Percentiles rank a stretch among this genome's conserved stretches.
Evolutionary conservation across 108 stramenopile species (phyloP).

Genomic region (Thalassiosira profunda): DNA sequence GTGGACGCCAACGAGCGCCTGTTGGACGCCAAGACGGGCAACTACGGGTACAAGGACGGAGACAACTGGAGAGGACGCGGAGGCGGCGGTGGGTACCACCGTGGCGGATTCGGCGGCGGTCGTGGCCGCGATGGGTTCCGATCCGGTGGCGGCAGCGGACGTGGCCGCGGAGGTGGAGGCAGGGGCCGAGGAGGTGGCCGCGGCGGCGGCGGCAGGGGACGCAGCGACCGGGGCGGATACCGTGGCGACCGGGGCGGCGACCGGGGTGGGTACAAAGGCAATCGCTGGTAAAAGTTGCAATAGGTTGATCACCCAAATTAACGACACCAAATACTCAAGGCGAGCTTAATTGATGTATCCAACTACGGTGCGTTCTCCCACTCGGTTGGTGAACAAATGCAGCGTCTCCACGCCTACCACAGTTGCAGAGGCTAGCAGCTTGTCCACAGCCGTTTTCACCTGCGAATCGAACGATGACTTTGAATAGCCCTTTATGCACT

Average conservation of each 20-base stretch:
- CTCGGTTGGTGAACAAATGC: conserved; percentile 48
- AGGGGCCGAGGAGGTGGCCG: conserved; percentile 31
- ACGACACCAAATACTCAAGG: too few relatives aligned
- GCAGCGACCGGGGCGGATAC: conserved; percentile 33
- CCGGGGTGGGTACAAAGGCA: conserved; percentile 17
- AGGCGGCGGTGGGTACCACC: conserved; percentile 38
- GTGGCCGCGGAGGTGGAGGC: conserved; percentile 31
- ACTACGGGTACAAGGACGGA: conserved; percentile 76
- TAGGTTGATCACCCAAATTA: too few relatives aligned
- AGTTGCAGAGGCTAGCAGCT: conserved; percentile 2
- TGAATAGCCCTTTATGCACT: conserved; percentile 46
- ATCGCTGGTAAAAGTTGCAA: conserved; percentile 5
- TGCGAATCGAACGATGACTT: conserved; percentile 32
- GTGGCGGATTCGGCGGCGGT: conserved; percentile 17
- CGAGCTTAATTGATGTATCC: conserved; percentile 29
- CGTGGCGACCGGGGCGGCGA: conserved; percentile 42
- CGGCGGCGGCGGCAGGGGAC: conserved; percentile 31
- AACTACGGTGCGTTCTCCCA: conserved; percentile 50
- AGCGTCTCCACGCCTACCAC: conserved; percentile 14
- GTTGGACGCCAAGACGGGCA: conserved; percentile 90
- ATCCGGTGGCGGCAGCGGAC: conserved; percentile 12
- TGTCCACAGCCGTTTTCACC: conserved; percentile 22
- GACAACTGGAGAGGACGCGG: conserved; percentile 65
- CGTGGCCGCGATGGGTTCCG: conserved; percentile 37
- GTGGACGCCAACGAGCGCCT: conserved; percentile 97